These are phyloP conservation scores for Rubroboletus satanas DNA, from an alignment of 768 basidiomycete species.

Conservation along the genomic window DNA sequence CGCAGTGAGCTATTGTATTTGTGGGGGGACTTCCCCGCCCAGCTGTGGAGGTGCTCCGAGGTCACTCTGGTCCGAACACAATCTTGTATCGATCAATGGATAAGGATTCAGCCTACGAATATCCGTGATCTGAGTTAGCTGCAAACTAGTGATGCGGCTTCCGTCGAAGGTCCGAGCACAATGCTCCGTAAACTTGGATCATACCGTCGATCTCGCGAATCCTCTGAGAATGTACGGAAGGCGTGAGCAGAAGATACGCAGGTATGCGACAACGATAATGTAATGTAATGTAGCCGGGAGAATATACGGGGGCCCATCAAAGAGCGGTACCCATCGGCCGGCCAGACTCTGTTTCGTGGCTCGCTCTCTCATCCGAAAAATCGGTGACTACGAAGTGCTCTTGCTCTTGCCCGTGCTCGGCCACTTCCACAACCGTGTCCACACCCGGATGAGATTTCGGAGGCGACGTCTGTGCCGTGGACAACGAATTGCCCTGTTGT, in stretches of 20 bases:
- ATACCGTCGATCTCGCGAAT: not conserved
- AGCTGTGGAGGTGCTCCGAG: too few relatives aligned
- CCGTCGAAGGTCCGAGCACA: not conserved
- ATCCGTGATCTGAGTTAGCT: too few relatives aligned
- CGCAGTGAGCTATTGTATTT: not conserved
- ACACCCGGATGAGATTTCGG: slow-evolving; percentile 16
- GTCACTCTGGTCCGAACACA: too few relatives aligned
- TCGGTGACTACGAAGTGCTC: slow-evolving; percentile 6
- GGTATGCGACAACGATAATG: not conserved
- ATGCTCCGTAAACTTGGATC: not conserved
- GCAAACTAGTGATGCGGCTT: not conserved
- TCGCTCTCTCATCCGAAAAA: slow-evolving; percentile 2
- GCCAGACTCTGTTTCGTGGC: slow-evolving; percentile 13
- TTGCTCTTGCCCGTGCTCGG: slow-evolving; percentile 21
- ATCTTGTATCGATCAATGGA: too few relatives aligned
- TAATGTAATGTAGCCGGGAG: not conserved
- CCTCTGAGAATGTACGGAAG: not conserved
- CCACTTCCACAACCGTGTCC: slow-evolving; percentile 25
- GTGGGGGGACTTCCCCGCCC: not conserved
- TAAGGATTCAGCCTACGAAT: too few relatives aligned
- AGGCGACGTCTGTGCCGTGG: slow-evolving; percentile 11
- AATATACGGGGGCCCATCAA: slow-evolving; percentile 14
- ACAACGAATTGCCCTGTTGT: not conserved
- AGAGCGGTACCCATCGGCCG: slow-evolving; percentile 30
- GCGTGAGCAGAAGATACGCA: not conserved